A percentile compares a stretch with the other conserved stretches of the same genome.
These are phyloP conservation scores for Wickerhamomyces strasburgensis DNA, from an alignment of 805 yeast species.

Conservation along the genomic window DNA sequence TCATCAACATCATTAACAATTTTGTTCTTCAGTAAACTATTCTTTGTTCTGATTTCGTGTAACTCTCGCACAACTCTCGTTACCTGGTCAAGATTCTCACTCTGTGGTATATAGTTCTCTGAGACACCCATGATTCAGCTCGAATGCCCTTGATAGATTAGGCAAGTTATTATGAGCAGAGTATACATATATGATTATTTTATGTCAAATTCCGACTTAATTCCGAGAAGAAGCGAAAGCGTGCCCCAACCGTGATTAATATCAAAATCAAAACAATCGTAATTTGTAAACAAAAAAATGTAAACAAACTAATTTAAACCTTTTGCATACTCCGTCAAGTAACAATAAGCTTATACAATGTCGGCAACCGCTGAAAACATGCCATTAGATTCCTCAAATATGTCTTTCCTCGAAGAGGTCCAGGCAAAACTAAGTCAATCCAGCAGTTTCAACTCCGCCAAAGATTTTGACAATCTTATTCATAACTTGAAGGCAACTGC, in stretches of 20 bases:
- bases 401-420: background rate
- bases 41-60: conserved; percentile 1
- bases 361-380: too few species aligned
- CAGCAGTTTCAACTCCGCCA: background rate
- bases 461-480: background rate
- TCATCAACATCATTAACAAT: conserved; percentile 16
- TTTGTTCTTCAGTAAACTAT: conserved; percentile 9
- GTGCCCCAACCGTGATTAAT: too few species aligned
- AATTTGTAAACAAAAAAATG: background rate
- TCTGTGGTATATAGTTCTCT: conserved; percentile 20
- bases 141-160: too few species aligned
- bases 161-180: too few species aligned
- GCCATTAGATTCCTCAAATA: too few species aligned
- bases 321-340: background rate
- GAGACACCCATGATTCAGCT: conserved; percentile 6
- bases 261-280: too few species aligned
- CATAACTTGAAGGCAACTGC: conserved; percentile 1
- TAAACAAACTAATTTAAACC: background rate
- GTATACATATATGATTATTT: too few species aligned
- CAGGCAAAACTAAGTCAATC: background rate
- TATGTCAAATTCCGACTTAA: background rate
- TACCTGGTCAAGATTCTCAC: conserved; percentile 21
- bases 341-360: too few species aligned
- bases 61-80: conserved; percentile 13
- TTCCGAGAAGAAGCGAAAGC: too few species aligned